phyloP scores from a whole-genome alignment of 345 rosid species.

The Pistacia vera region DNA sequence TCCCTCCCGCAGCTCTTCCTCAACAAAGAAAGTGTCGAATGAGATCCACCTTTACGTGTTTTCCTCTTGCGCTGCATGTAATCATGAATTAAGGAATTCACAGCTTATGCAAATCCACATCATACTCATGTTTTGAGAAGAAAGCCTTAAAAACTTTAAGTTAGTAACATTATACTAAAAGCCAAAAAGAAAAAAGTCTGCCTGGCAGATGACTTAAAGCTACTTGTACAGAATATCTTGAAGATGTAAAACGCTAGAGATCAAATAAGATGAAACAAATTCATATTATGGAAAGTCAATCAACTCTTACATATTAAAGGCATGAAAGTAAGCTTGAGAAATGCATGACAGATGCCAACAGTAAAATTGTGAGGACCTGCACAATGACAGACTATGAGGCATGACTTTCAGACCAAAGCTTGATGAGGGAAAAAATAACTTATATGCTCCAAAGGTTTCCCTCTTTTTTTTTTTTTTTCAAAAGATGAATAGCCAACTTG shows the following conservation, averaged over 20 bases:
- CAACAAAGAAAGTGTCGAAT: constrained; percentile 75
- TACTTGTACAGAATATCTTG: neutral
- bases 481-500: neutral
- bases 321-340: neutral
- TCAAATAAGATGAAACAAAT: constrained; percentile 8
- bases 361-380: neutral
- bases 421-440: too few species aligned
- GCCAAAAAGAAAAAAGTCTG: constrained; percentile 3
- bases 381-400: neutral
- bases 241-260: constrained; percentile 1
- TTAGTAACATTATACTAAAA: neutral
- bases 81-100: constrained; percentile 60
- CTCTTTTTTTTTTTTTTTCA: too few species aligned
- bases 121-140: neutral
- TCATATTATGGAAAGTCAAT: neutral
- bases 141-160: neutral
- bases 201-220: neutral
- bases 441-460: too few species aligned
- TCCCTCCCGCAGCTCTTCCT: constrained; percentile 88
- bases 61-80: constrained; percentile 92
- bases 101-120: neutral
- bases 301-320: neutral
- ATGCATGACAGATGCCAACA: neutral
- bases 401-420: too few species aligned
- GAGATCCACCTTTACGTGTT: constrained; percentile 74